Evolutionary conservation across 805 yeast genomes (phyloP).

Genomic region (Candida khao-thaluensis): DNA sequence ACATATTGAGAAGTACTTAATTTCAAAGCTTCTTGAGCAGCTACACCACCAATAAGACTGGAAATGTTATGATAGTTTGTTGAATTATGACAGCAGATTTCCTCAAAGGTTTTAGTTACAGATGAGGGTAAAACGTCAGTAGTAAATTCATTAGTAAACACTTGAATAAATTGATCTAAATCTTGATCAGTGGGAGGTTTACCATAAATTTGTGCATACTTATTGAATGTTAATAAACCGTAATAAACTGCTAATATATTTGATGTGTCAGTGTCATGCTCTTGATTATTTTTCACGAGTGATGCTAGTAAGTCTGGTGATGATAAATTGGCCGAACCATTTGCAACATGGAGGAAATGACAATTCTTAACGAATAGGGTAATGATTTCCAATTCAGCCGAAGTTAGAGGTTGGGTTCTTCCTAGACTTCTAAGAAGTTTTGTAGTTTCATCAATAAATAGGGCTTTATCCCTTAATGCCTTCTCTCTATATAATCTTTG

Average conservation of each 20-base stretch:
- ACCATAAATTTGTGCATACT: constrained; percentile 18
- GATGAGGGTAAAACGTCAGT: constrained; percentile 16
- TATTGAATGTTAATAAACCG: constrained; percentile 38
- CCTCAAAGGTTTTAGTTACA: constrained; percentile 23
- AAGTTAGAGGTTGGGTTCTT: constrained; percentile 20
- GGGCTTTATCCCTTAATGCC: constrained; percentile 48
- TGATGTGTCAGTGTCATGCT: constrained; percentile 16
- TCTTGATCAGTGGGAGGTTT: constrained; percentile 22
- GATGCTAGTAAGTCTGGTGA: constrained; percentile 5
- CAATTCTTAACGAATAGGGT: constrained; percentile 62
- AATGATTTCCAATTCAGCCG: constrained; percentile 35
- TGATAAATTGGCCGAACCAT: constrained; percentile 34
- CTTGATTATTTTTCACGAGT: constrained; percentile 12
- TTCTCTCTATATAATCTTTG: constrained; percentile 58
- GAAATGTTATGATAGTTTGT: constrained; percentile 56
- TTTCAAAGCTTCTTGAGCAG: constrained; percentile 81
- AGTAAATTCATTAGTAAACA: constrained; percentile 17
- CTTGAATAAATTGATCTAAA: constrained; percentile 18
- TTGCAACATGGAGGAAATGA: constrained; percentile 48
- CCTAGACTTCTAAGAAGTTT: constrained; percentile 26
- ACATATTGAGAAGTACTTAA: constrained; percentile 74
- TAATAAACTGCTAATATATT: constrained; percentile 37
- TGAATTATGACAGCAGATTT: constrained; percentile 38
- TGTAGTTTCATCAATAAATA: constrained; percentile 35
- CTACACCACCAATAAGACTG: constrained; percentile 80